Evolutionary conservation across 2,329 filamentous ascomycete genomes (phyloP).

Genomic region (Colletotrichum sp.): DNA sequence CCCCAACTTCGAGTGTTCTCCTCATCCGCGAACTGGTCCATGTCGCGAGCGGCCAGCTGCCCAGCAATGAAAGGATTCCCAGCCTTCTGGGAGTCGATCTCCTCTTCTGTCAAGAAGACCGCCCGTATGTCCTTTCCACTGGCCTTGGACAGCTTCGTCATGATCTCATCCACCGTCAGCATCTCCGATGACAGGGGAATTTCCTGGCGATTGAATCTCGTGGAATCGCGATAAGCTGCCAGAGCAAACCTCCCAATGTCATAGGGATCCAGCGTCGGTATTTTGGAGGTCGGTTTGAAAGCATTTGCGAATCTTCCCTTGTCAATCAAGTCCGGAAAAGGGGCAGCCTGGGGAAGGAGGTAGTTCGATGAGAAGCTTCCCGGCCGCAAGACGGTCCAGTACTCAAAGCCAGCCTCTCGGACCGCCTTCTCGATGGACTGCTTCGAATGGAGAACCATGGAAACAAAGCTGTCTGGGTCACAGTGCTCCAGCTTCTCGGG

Average conservation of each 20-base stretch:
- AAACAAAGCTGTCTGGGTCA: conserved; percentile 30
- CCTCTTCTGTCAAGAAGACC: conserved; percentile 43
- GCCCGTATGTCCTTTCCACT: conserved; percentile 39
- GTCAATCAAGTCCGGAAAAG: conserved; percentile 43
- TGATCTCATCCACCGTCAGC: conserved; percentile 37
- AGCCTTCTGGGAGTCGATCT: conserved; percentile 37
- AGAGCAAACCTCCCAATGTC: conserved; percentile 52
- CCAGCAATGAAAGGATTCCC: conserved; percentile 41
- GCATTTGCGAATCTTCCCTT: conserved; percentile 42
- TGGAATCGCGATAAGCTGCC: conserved; percentile 46
- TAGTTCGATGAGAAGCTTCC: conserved; percentile 59
- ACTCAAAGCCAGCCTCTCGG: conserved; percentile 37
- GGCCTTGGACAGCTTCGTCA: conserved; percentile 37
- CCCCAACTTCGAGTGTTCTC: conserved; percentile 39
- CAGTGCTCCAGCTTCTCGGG: conserved; percentile 30
- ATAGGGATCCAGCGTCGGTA: conserved; percentile 49
- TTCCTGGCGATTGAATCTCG: conserved; percentile 41
- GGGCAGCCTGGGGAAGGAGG: conserved; percentile 41
- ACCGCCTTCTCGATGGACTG: conserved; percentile 44
- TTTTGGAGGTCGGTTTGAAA: conserved; percentile 32
- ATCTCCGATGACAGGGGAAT: conserved; percentile 47
- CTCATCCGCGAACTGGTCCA: conserved; percentile 39
- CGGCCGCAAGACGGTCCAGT: conserved; percentile 55
- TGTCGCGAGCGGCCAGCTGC: conserved; percentile 39
- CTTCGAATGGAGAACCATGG: conserved; percentile 41